These are phyloP conservation scores for Stachybotrys echinatus DNA, from an alignment of 2,329 filamentous ascomycete species.

Conservation along the genomic window DNA sequence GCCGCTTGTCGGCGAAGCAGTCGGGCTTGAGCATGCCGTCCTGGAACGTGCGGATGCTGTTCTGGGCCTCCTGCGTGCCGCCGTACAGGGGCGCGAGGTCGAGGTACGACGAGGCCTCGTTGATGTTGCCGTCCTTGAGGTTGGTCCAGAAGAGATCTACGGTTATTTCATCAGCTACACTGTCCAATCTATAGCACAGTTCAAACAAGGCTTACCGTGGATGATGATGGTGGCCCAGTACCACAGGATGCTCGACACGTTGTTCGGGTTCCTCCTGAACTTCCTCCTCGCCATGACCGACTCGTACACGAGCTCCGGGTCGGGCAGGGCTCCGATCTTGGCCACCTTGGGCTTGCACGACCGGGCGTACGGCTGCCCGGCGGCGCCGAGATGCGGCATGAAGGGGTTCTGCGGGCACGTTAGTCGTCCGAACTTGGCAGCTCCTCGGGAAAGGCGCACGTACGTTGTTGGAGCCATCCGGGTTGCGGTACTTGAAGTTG, in stretches of 20 bases:
- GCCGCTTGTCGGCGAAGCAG: conserved; percentile 63
- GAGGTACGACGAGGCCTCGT: conserved; percentile 66
- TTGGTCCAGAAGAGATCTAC: conserved; percentile 68
- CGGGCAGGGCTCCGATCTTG: conserved; percentile 60
- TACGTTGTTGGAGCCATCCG: conserved; percentile 66
- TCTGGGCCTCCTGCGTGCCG: conserved; percentile 60
- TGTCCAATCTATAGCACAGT: accelerated
- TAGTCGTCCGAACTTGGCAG: conserved; percentile 3
- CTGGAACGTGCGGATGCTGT: conserved; percentile 63
- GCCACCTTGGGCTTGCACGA: conserved; percentile 54
- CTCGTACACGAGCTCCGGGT: conserved; percentile 59
- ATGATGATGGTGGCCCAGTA: conserved; percentile 71
- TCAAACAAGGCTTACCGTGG: conserved; percentile 53
- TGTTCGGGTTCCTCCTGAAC: conserved; percentile 61
- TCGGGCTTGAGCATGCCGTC: conserved; percentile 70
- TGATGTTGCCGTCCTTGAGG: conserved; percentile 50
- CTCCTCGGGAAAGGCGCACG: conserved; percentile 6
- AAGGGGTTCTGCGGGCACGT: conserved; percentile 48
- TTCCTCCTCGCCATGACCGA: conserved; percentile 48
- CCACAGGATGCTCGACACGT: conserved; percentile 66
- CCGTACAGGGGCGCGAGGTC: conserved; percentile 70
- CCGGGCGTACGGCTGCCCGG: conserved; percentile 62
- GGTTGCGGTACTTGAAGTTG: conserved; percentile 59
- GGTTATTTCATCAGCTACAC: background rate
- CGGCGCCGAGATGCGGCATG: conserved; percentile 60